Base-by-base conservation (phyloP, 768 basidiomycete species). In the Mycena sanguinolenta region DNA sequence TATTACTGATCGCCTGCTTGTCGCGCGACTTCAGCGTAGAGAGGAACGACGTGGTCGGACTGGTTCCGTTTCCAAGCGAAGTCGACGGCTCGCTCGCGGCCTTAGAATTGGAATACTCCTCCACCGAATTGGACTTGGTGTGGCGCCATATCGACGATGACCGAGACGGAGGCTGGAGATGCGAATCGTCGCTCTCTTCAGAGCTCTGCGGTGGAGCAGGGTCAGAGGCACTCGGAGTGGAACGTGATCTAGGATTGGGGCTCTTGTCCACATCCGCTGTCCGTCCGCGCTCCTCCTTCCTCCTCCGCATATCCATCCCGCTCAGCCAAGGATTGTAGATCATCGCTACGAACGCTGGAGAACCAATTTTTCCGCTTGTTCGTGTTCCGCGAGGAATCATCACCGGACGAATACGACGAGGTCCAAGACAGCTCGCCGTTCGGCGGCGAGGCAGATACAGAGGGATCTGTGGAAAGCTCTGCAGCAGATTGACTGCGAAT, bases 1-100 rank as follows among this genome's bases (percentile, higher is more conserved):
- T 90, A 74, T 93, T 92, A 72, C 90, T 91, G 52, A 97, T 82
- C 9, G 94, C 93, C 78, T 96, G 93, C 77, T 95, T 97, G 79
- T 97, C 96, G 50, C 91, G 92, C 8, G 94, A 89, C 77, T 92
- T 93, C 61, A 95, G 85, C 27, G 92, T 91, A 21, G 93, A 89
- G 55, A 97, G 87, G 82, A 98, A 93, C 21, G 91, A 80, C 27
- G 90, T 25, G 23, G 65, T 71, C 52, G 72, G 73, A 49, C 62
- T 69, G n/a, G 70, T 38, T 71, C 76, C 67, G 71, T 75, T 53
- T 38, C 70, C 57, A 10, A 63, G 75, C 6, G 81, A 75, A 32
- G 84, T 84, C 0, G 83, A 79, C 10, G 81, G 78, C 17, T 78
- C 76, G 54, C 73, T 82, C 63, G 73, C 67, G 14, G 73, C 64